Base-by-base conservation (phyloP, 768 basidiomycete species). In the Boletus edulis region DNA sequence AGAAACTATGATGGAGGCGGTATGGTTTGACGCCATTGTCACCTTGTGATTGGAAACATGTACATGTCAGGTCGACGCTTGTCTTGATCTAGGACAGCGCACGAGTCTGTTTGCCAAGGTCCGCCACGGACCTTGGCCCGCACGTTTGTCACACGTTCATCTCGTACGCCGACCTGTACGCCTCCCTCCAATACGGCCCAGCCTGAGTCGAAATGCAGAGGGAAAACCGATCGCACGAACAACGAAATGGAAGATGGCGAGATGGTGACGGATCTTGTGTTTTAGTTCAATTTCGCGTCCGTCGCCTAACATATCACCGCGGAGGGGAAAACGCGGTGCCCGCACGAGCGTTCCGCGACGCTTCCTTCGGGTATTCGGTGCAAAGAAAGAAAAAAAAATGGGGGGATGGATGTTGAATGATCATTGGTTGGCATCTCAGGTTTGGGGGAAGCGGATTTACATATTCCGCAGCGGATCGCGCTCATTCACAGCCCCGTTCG, bases 311-410 rank as follows among this genome's bases (percentile, higher is more conserved):
- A 18, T 52, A 62, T 54, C 42, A 46, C 63, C 65, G 60, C 52
- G 56, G 63, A 32, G 45, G 50, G 56, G 12, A 31, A 24, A 31
- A 45, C 31, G 46, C 10, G 24, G 35, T 15, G 6, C 15, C 34
- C 31, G 9, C 29, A 56, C 58, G 63, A 65, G 46, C 55, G 12
- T 66, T 58, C 65, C 63, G 66, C 66, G 61, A 66, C 50, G 18
- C 48, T 67, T 44, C 48, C 54, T 57, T 35, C 54, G 53, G 58
- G 42, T 3, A 42, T 46, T 49, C 49, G 62, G 56, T 6, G 39
- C 34, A 22, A 45, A 27, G 14, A 35, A 37, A 20, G 11, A 29
- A 29, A 29, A 29, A 29, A 29, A 5, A 2, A 22, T 2, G 29
- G 29, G 29, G 29, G 5, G 29, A 29, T 29, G 29, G 9, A 29